Evolutionary conservation across 2,329 filamentous ascomycete species (phyloP).

Genomic region (Claviceps paspali): DNA sequence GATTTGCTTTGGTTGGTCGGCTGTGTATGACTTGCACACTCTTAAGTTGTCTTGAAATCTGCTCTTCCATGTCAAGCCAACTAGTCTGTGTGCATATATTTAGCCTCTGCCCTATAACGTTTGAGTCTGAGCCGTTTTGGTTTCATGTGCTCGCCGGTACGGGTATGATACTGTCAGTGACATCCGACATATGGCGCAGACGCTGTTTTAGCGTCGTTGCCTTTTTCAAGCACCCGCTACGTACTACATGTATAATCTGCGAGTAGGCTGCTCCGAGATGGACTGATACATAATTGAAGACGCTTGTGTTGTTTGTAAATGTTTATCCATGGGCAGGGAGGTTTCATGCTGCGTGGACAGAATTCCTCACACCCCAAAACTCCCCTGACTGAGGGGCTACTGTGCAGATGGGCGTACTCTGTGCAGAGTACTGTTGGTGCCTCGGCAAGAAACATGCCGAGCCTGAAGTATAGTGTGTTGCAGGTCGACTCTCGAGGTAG

Average conservation of each 20-base stretch:
- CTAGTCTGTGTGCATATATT: slow-evolving; percentile 94
- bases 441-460: too few species aligned
- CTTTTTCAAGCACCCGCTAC: slow-evolving; percentile 18
- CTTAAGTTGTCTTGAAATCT: slow-evolving; percentile 84
- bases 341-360: too few species aligned
- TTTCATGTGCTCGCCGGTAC: slow-evolving; percentile 12
- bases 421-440: too few species aligned
- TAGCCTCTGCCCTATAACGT: slow-evolving; percentile 27
- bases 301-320: too few species aligned
- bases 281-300: slow-evolving; percentile 17
- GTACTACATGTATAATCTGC: slow-evolving; percentile 17
- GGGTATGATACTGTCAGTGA: slow-evolving; percentile 18
- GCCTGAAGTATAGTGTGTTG: too few species aligned
- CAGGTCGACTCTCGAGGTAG: too few species aligned
- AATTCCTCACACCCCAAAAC: too few species aligned
- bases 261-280: slow-evolving; percentile 13
- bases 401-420: too few species aligned
- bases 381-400: too few species aligned
- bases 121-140: slow-evolving; percentile 38
- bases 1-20: neutral
- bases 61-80: slow-evolving; percentile 71
- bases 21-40: slow-evolving; percentile 49
- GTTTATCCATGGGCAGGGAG: too few species aligned
- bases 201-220: slow-evolving; percentile 16
- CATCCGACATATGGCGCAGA: slow-evolving; percentile 9